Evolutionary conservation across 2,329 filamentous ascomycete genomes (phyloP), one percentile per base, ranked within the genome.

Genomic region (Trichothecium sympodiale): DNA sequence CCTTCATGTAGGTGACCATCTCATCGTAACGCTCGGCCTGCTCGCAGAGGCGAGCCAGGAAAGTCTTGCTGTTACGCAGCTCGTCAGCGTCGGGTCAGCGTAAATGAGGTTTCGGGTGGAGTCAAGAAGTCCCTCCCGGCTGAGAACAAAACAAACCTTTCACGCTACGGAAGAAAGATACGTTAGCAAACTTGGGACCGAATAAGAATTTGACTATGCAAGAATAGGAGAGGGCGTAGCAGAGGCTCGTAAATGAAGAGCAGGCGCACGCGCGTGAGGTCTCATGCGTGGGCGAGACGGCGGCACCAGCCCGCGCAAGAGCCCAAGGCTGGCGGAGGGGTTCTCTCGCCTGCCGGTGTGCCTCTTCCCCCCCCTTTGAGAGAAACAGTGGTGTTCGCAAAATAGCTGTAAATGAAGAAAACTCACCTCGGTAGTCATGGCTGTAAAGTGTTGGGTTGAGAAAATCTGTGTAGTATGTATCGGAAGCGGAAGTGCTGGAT

Each of bases 21-120:
- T 96, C 91, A 89, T 98, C 89, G 71, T 98, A 98, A 62, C 89
- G 89, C 78, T 96, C 91, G 63, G 91, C 91, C 80, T 98, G 91
- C 84, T 96, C 91, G 77, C 91, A 96, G 63, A 98, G 87, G 73
- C 91, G 82, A 67, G 91, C 91, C 66, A 96, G 86, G 78, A 96
- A 96, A 62, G 91, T 96, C 82, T 96, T 96, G 83, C 87, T 94
- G 64, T 61, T 35, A 38, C 46, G 44, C 37, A 45, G 42, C 41
- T 40, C 43, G 53, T 54, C 45, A 52, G 49, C 44, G 9, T 18
- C 33, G 25, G 30, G 35, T 38, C 35, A 38, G 38, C 27, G 23
- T 26, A 31, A 23, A 25, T n/a, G 17, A 31, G 30, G 26, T 15
- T 9, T 34, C 27, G 30, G 34, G 34, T 35, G 36, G 33, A 29